phyloP scores from a whole-genome alignment of 2,329 filamentous ascomycete genomes.

The Penicillium sp. region DNA sequence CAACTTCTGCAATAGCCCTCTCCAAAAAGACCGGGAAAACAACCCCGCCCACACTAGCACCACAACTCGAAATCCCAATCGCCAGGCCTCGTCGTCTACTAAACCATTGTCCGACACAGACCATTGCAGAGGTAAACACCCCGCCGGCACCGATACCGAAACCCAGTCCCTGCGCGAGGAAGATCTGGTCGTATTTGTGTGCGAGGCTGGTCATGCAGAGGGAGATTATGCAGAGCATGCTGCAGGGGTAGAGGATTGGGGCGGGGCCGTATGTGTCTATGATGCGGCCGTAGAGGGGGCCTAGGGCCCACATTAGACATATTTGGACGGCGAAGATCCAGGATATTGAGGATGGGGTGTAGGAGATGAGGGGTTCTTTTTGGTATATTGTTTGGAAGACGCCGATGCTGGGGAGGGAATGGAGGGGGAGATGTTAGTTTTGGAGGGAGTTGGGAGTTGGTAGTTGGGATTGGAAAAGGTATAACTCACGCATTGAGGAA shows the following conservation, averaged over 20 bases:
- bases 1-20: constrained; percentile 19
- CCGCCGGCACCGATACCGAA: constrained; percentile 27
- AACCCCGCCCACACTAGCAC: constrained; percentile 30
- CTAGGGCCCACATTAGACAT: constrained; percentile 47
- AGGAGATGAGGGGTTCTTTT: background rate
- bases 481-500: constrained; percentile 21
- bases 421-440: background rate
- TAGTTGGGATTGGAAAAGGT: background rate
- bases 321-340: constrained; percentile 56
- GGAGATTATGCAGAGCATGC: constrained; percentile 21
- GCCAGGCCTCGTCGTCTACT: constrained; percentile 23
- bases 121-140: constrained; percentile 22
- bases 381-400: background rate
- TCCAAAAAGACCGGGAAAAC: constrained; percentile 35
- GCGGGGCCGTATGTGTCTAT: constrained; percentile 23
- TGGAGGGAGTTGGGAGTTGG: too few relatives aligned
- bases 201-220: constrained; percentile 26
- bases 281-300: constrained; percentile 29
- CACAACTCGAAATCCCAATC: constrained; percentile 19
- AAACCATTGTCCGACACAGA: constrained; percentile 31
- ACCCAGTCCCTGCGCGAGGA: constrained; percentile 25
- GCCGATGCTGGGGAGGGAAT: background rate
- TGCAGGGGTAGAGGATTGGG: constrained; percentile 24
- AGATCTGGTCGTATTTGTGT: constrained; percentile 25
- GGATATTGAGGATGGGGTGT: constrained; percentile 36